Evolutionary conservation across 495 filamentous ascomycete species (phyloP).

Genomic region (Aspergillus cristatus): DNA sequence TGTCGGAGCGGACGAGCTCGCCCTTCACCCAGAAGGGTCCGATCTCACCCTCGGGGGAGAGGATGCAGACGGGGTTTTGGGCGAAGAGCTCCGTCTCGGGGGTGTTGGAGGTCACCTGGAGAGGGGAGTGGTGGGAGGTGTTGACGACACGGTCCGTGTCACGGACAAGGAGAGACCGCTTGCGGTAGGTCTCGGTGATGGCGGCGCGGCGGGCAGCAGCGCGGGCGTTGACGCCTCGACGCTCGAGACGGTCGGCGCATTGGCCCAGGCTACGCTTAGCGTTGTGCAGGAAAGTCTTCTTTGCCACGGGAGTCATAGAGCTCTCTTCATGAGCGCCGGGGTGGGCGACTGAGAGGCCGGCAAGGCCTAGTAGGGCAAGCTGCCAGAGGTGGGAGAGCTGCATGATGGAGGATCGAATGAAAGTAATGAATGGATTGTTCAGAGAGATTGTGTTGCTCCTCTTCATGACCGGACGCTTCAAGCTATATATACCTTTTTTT

Average conservation of each 20-base stretch:
- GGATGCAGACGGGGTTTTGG: constrained; percentile 3
- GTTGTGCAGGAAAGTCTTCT: constrained; percentile 13
- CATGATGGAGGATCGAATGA: constrained; percentile 1
- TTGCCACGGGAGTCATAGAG: constrained; percentile 7
- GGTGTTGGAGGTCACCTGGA: constrained; percentile 1
- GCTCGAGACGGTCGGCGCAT: constrained; percentile 12
- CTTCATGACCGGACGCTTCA: too few species aligned
- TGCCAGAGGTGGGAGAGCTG: constrained; percentile 5
- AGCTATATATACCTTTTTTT: too few species aligned
- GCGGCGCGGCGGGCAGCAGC: constrained; percentile 15
- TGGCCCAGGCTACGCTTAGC: constrained; percentile 10
- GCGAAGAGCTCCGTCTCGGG: not conserved
- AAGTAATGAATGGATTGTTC: too few species aligned
- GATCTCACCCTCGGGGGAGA: constrained; percentile 7
- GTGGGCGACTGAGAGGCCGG: constrained; percentile 11
- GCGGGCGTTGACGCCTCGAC: constrained; percentile 13
- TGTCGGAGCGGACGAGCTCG: constrained; percentile 39
- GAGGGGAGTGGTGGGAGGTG: not conserved
- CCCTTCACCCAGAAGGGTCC: constrained; percentile 11
- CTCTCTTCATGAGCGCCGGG: constrained; percentile 14
- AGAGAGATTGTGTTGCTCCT: too few species aligned
- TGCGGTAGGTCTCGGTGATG: constrained; percentile 7
- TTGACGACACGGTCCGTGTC: constrained; percentile 9
- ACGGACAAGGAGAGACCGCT: constrained; percentile 7
- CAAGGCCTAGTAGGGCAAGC: constrained; percentile 9